A percentile compares a stretch with the other conserved stretches of the same genome.
Conservation (phyloP, 2,329 filamentous ascomycete genomes). For the Colletotrichum cereale region DNA sequence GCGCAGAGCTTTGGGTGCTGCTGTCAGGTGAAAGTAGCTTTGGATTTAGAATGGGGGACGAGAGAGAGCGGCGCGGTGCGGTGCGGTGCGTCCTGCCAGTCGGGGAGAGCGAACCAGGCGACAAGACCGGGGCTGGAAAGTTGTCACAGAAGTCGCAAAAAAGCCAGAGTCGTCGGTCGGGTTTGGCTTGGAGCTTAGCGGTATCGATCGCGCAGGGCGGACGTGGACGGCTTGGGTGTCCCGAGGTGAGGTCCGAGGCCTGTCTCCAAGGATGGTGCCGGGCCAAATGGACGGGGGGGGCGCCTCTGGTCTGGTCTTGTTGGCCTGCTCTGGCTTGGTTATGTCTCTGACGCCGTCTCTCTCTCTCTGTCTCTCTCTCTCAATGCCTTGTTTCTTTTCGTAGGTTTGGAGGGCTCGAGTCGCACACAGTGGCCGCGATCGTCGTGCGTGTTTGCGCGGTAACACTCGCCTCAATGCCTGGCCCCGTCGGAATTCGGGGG, state of each 20-base stretch:
- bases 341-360: not conserved
- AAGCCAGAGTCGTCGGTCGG: constrained; percentile 26
- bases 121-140: constrained; percentile 38
- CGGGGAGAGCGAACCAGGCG: constrained; percentile 39
- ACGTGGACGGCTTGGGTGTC: not conserved
- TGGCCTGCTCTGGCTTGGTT: constrained; percentile 16
- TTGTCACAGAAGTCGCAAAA: constrained; percentile 33
- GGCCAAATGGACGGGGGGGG: constrained; percentile 7
- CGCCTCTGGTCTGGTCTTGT: constrained; percentile 25
- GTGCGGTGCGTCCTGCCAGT: constrained; percentile 11
- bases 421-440: constrained; percentile 30
- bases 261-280: constrained; percentile 24
- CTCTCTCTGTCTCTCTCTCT: not conserved
- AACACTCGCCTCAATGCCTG: constrained; percentile 1
- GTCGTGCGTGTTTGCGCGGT: constrained; percentile 27
- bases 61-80: constrained; percentile 16
- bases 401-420: constrained; percentile 15
- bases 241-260: not conserved
- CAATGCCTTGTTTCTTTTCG: not conserved
- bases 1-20: constrained; percentile 2
- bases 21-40: constrained; percentile 11
- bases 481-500: constrained; percentile 16
- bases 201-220: constrained; percentile 22
- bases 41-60: constrained; percentile 1
- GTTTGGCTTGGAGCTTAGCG: constrained; percentile 26